A percentile compares a stretch with the other conserved stretches of the same genome.
Conservation (phyloP, 2,329 filamentous ascomycete species). For the Arthrobotrys sinensis region DNA sequence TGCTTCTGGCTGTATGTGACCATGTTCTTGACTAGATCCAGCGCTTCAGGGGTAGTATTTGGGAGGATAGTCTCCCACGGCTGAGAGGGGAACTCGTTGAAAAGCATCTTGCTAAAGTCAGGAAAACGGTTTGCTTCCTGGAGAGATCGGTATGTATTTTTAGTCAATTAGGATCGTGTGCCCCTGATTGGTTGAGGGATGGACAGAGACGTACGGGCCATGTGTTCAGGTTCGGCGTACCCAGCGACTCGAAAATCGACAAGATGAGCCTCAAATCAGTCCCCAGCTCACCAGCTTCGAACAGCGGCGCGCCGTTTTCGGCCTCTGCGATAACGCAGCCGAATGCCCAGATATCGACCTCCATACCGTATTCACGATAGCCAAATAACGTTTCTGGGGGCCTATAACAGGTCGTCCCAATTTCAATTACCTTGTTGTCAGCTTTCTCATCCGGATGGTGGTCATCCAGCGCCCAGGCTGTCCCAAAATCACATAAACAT, state of each 20-base stretch:
- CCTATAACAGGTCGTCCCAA: slow-evolving; percentile 92
- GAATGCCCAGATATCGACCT: slow-evolving; percentile 89
- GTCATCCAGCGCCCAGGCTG: slow-evolving; percentile 81
- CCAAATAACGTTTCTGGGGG: slow-evolving; percentile 93
- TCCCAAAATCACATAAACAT: slow-evolving; percentile 91
- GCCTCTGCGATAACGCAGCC: slow-evolving; percentile 87
- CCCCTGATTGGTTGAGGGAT: slow-evolving; percentile 5
- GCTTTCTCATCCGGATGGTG: slow-evolving; percentile 76
- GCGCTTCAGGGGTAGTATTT: slow-evolving; percentile 73
- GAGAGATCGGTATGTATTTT: slow-evolving; percentile 21
- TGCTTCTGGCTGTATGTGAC: slow-evolving; percentile 80
- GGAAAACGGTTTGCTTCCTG: slow-evolving; percentile 78
- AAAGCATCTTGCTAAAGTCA: slow-evolving; percentile 90
- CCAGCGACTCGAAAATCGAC: slow-evolving; percentile 91
- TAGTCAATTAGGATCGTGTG: slow-evolving; percentile 24
- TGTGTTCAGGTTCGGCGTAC: slow-evolving; percentile 82
- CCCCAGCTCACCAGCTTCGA: slow-evolving; percentile 89
- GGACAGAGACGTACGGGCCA: slow-evolving; percentile 78
- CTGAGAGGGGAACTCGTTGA: slow-evolving; percentile 79
- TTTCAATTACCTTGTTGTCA: slow-evolving; percentile 85
- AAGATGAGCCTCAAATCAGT: slow-evolving; percentile 92
- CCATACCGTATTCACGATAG: slow-evolving; percentile 78
- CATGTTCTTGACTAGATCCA: slow-evolving; percentile 77
- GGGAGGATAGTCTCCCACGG: slow-evolving; percentile 81
- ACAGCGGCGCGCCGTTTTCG: slow-evolving; percentile 75